Conservation (phyloP, 306 rosid species). For the Mimosa bimucronata region DNA sequence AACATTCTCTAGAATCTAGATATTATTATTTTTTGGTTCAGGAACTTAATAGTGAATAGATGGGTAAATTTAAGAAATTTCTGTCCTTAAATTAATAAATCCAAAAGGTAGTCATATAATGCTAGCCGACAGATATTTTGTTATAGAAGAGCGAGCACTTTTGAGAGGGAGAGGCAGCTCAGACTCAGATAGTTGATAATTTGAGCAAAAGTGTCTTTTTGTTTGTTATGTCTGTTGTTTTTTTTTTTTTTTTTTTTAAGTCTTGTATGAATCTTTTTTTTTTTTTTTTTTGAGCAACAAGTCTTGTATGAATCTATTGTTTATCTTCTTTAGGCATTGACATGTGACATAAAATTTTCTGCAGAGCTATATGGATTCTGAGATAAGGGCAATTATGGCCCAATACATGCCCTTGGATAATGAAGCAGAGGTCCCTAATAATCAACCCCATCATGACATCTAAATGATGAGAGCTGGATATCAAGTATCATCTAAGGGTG, state of each 20-base stretch:
- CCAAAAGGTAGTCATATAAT: background rate
- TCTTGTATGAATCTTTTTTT: background rate
- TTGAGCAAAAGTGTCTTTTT: background rate
- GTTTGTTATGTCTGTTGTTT: background rate
- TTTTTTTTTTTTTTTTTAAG: background rate
- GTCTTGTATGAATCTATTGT: constrained; percentile 1
- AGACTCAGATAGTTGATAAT: background rate
- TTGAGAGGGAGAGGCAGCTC: background rate
- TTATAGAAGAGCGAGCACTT: background rate
- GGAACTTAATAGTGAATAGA: background rate
- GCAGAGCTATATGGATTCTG: constrained; percentile 95
- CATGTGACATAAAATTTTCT: constrained; percentile 2
- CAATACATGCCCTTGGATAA: constrained; percentile 99
- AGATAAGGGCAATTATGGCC: constrained; percentile 95
- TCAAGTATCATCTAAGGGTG: constrained; percentile 9
- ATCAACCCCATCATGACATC: constrained; percentile 50
- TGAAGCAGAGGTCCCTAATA: constrained; percentile 59
- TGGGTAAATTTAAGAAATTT: background rate
- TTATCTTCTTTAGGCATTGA: constrained; percentile 13
- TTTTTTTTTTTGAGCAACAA: background rate
- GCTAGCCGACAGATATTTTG: background rate
- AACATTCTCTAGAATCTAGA: background rate
- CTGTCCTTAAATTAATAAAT: background rate
- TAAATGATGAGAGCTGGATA: constrained; percentile 31
- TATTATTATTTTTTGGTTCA: background rate